phyloP scores from a whole-genome alignment of 208 protist genomes.

The Leptomonas seymouri region DNA sequence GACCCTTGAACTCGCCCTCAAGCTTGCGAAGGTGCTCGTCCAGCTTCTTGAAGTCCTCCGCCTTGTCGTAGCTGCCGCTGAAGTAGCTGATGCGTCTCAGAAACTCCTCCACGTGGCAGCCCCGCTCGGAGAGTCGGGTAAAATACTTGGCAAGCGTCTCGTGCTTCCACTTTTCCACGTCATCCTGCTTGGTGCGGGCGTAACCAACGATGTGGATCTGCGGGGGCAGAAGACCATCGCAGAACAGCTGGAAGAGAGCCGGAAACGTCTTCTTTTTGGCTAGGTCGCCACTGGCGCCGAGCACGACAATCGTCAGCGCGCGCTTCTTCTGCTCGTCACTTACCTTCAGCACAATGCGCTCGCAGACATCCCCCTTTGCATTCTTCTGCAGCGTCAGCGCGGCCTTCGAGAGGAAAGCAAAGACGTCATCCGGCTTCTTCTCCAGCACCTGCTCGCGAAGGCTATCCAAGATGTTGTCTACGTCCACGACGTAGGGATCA shows the following conservation, averaged over 20 bases:
- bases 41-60: slow-evolving; percentile 74
- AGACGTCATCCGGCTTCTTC: slow-evolving; percentile 60
- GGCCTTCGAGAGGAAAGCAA: slow-evolving; percentile 48
- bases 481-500: slow-evolving; percentile 49
- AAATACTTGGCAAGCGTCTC: slow-evolving; percentile 73
- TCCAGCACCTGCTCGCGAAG: slow-evolving; percentile 57
- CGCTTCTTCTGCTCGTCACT: slow-evolving; percentile 50
- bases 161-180: slow-evolving; percentile 73
- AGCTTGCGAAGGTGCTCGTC: slow-evolving; percentile 49
- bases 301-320: slow-evolving; percentile 83
- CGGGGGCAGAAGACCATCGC: slow-evolving; percentile 72
- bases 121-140: slow-evolving; percentile 37
- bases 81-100: slow-evolving; percentile 74
- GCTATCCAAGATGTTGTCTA: slow-evolving; percentile 70
- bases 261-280: slow-evolving; percentile 95
- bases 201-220: slow-evolving; percentile 88
- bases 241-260: slow-evolving; percentile 91
- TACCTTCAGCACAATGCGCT: slow-evolving; percentile 55
- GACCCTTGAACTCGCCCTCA: slow-evolving; percentile 52
- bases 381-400: slow-evolving; percentile 40
- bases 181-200: slow-evolving; percentile 77
- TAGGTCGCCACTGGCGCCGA: slow-evolving; percentile 91
- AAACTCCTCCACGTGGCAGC: slow-evolving; percentile 75
- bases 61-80: slow-evolving; percentile 74
- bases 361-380: slow-evolving; percentile 26